Conservation (phyloP, 2,329 filamentous ascomycete species). For the Fusarium burgessii region DNA sequence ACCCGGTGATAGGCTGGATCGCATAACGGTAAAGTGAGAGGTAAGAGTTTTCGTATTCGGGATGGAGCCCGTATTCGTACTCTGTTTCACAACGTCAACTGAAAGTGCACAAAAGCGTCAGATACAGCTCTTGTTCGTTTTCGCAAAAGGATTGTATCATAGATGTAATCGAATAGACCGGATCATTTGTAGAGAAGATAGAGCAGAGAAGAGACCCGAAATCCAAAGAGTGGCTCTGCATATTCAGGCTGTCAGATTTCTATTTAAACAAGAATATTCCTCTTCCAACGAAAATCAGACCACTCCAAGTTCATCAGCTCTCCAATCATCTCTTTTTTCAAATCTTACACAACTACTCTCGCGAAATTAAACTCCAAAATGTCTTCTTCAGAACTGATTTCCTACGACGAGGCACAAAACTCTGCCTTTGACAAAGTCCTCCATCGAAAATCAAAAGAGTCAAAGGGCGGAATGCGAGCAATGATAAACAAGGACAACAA, state of each 20-base stretch:
- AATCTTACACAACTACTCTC: neutral
- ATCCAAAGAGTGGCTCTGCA: neutral
- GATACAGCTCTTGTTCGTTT: conserved; percentile 34
- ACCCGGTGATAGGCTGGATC: neutral
- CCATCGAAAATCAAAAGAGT: conserved; percentile 75
- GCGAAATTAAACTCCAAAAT: conserved; percentile 11
- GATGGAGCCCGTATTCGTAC: conserved; percentile 29
- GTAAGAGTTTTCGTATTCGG: conserved; percentile 30
- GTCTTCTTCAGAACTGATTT: conserved; percentile 68
- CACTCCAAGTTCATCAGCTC: neutral
- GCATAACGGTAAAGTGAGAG: neutral
- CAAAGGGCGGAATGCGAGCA: conserved; percentile 77
- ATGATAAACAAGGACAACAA: conserved; percentile 81
- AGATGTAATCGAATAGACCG: neutral
- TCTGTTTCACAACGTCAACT: neutral
- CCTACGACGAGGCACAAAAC: conserved; percentile 83
- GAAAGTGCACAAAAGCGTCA: neutral
- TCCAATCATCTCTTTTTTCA: accelerated
- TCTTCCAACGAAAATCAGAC: neutral
- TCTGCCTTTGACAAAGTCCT: conserved; percentile 86
- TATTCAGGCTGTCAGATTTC: neutral
- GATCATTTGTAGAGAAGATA: neutral
- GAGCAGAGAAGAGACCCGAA: neutral
- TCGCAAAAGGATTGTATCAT: conserved; percentile 17
- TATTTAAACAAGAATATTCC: conserved; percentile 23